phyloP scores from a whole-genome alignment of 2,329 filamentous ascomycete species.

The Ophiognomonia clavigignenti-juglandacearum region DNA sequence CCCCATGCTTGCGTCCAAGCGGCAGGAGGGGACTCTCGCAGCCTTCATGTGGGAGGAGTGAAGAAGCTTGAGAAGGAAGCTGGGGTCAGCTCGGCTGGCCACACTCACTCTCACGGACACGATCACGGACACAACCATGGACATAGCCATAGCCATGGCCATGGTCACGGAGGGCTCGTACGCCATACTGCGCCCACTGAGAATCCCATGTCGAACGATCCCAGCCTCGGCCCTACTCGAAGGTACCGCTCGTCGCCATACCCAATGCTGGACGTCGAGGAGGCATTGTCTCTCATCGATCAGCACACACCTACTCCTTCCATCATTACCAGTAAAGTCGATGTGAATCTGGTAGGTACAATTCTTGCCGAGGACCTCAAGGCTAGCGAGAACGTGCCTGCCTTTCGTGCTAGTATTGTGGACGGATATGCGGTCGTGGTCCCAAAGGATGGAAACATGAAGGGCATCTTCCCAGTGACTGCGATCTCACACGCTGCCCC shows the following conservation, averaged over 20 bases:
- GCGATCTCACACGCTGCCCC: slow-evolving; percentile 82
- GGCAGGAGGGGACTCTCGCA: slow-evolving; percentile 74
- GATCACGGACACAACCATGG: slow-evolving; percentile 44
- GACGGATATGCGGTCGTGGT: slow-evolving; percentile 89
- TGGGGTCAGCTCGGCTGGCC: slow-evolving; percentile 44
- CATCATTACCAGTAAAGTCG: slow-evolving; percentile 54
- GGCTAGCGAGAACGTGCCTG: slow-evolving; percentile 79
- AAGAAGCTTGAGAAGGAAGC: slow-evolving; percentile 82
- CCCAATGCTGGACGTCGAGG: slow-evolving; percentile 81
- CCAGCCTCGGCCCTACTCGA: slow-evolving; percentile 55
- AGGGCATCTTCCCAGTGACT: slow-evolving; percentile 80
- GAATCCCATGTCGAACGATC: slow-evolving; percentile 55
- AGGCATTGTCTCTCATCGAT: slow-evolving; percentile 70
- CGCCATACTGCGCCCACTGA: slow-evolving; percentile 67
- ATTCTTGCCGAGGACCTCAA: slow-evolving; percentile 80
- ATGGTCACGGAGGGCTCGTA: slow-evolving; percentile 57
- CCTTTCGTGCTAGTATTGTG: slow-evolving; percentile 92
- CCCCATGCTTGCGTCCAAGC: slow-evolving; percentile 94
- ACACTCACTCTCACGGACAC: slow-evolving; percentile 22
- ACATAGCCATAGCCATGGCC: slow-evolving; percentile 48
- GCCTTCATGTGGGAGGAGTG: slow-evolving; percentile 73
- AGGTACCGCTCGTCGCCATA: slow-evolving; percentile 85
- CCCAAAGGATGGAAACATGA: slow-evolving; percentile 56
- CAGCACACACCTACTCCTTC: slow-evolving; percentile 64
- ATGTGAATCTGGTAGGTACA: slow-evolving; percentile 63